Evolutionary conservation across 805 yeast genomes (phyloP).

Genomic region (Danielia reshetovae): DNA sequence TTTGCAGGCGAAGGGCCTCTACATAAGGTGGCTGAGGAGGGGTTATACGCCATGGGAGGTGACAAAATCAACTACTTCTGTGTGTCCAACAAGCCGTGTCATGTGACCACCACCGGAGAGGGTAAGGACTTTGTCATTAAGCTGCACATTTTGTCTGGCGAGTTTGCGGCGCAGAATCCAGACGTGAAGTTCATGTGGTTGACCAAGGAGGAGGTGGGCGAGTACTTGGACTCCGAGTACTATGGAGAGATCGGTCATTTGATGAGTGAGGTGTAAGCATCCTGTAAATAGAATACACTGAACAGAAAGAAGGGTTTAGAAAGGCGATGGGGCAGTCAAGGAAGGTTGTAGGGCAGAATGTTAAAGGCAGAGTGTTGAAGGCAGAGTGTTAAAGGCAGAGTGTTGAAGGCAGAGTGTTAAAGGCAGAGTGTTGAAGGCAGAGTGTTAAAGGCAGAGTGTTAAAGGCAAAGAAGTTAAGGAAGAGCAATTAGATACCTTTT

Average conservation of each 20-base stretch:
- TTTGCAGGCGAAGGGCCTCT: constrained; percentile 54
- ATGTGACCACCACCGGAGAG: constrained; percentile 35
- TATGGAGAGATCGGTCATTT: constrained; percentile 51
- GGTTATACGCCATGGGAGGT: constrained; percentile 71
- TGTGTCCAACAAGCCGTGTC: constrained; percentile 84
- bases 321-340: too few relatives aligned
- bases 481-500: too few relatives aligned
- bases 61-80: constrained; percentile 76
- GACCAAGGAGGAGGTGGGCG: constrained; percentile 69
- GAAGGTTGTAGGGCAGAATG: too few relatives aligned
- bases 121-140: constrained; percentile 68
- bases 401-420: too few relatives aligned
- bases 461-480: too few relatives aligned
- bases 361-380: too few relatives aligned
- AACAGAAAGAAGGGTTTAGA: neutral
- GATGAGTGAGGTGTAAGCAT: constrained; percentile 34
- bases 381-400: too few relatives aligned
- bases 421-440: too few relatives aligned
- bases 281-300: constrained; percentile 7
- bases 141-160: constrained; percentile 85
- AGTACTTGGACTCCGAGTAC: constrained; percentile 50
- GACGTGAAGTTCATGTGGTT: constrained; percentile 71
- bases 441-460: too few relatives aligned
- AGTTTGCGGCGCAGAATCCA: constrained; percentile 45
- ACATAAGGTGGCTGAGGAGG: constrained; percentile 70